These are phyloP conservation scores for Cryptococcus sp. DNA, from an alignment of 1,284 basidiomycete genomes.

Conservation along the genomic window DNA sequence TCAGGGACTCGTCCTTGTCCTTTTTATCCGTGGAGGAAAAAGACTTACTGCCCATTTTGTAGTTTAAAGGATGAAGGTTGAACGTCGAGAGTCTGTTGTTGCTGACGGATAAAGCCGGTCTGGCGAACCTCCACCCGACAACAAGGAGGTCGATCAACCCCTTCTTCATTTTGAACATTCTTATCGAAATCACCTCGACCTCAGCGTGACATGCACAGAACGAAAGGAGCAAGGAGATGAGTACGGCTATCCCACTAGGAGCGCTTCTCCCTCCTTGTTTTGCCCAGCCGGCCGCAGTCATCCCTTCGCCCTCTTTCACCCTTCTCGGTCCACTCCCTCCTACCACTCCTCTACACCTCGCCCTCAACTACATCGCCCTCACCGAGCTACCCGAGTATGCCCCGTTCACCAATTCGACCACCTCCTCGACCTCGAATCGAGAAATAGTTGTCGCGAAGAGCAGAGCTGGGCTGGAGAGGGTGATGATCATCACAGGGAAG, in stretches of 20 bases:
- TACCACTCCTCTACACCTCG: conserved; percentile 28
- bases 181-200: too few relatives aligned
- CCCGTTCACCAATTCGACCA: too few relatives aligned
- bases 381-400: conserved; percentile 18
- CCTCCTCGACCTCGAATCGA: too few relatives aligned
- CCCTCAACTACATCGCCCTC: conserved; percentile 19
- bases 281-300: not conserved
- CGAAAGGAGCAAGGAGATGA: too few relatives aligned
- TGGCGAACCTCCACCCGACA: too few relatives aligned
- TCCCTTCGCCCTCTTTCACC: conserved; percentile 17
- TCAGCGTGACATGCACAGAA: too few relatives aligned
- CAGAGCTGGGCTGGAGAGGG: conserved; percentile 9
- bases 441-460: too few relatives aligned
- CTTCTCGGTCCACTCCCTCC: conserved; percentile 33
- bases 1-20: not conserved
- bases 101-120: too few relatives aligned
- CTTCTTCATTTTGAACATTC: too few relatives aligned
- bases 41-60: not conserved
- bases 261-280: conserved; percentile 18
- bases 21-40: not conserved
- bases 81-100: too few relatives aligned
- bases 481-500: conserved; percentile 32
- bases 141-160: too few relatives aligned
- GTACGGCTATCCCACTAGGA: conserved; percentile 15
- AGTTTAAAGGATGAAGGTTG: too few relatives aligned